A percentile compares a stretch with the other conserved stretches of the same genome.
phyloP scores from a whole-genome alignment of 2,329 filamentous ascomycete species.

The Pyrenophora seminiperda region DNA sequence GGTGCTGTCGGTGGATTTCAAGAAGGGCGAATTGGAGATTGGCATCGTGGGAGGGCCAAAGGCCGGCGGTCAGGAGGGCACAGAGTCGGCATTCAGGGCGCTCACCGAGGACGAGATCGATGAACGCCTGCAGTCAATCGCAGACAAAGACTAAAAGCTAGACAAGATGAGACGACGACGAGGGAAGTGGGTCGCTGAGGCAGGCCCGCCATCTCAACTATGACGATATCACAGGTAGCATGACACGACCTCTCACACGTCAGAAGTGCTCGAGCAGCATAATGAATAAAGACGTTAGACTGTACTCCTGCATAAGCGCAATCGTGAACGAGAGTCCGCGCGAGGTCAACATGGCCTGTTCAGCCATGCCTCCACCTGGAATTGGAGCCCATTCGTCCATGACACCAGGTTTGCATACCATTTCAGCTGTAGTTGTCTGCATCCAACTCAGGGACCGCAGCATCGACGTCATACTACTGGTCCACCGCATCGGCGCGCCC shows the following conservation, averaged over 20 bases:
- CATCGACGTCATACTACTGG: constrained; percentile 42
- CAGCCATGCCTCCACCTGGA: constrained; percentile 43
- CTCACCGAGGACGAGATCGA: constrained; percentile 98
- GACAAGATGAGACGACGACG: constrained; percentile 25
- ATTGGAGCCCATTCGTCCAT: constrained; percentile 42
- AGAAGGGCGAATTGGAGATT: constrained; percentile 98
- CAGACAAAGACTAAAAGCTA: constrained; percentile 85
- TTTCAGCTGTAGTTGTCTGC: constrained; percentile 41
- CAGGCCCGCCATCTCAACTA: constrained; percentile 29
- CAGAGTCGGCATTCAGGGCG: constrained; percentile 78
- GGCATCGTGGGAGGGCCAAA: constrained; percentile 92
- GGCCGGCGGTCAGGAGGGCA: constrained; percentile 80
- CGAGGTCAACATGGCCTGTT: constrained; percentile 20
- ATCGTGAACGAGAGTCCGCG: constrained; percentile 29
- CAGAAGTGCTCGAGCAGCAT: constrained; percentile 33
- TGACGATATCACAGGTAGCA: constrained; percentile 34
- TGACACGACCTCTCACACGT: constrained; percentile 37
- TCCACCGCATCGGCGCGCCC: constrained; percentile 26
- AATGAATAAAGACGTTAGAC: constrained; percentile 42
- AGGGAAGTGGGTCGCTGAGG: constrained; percentile 31
- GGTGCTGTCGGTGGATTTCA: constrained; percentile 98
- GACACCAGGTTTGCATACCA: constrained; percentile 34
- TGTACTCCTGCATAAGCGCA: constrained; percentile 43
- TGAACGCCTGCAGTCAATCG: constrained; percentile 95
- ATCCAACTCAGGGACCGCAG: constrained; percentile 27